Percentiles rank a stretch among this genome's conserved stretches.
phyloP scores from a whole-genome alignment of 2,329 filamentous ascomycete genomes.

The Neobulgaria alba region DNA sequence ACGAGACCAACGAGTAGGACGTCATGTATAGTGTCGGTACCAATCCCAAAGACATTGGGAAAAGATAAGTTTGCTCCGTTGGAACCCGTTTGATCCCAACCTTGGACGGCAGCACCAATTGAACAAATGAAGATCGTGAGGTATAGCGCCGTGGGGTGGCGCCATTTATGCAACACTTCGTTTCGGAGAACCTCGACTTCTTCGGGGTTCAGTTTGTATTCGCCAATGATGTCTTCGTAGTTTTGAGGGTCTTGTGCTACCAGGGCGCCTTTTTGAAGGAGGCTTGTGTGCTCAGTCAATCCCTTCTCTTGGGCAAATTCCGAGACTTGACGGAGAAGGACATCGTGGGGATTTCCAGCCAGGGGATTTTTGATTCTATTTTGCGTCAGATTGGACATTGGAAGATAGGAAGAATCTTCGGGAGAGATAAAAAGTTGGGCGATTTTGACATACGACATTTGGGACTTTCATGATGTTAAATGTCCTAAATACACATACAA shows the following conservation, averaged over 20 bases:
- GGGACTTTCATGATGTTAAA: too few species aligned
- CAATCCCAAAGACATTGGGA: slow-evolving; percentile 36
- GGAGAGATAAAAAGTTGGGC: not conserved
- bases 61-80: slow-evolving; percentile 38
- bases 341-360: slow-evolving; percentile 42
- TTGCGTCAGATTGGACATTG: not conserved
- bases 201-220: slow-evolving; percentile 47
- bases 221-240: slow-evolving; percentile 51
- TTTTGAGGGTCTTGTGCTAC: slow-evolving; percentile 61
- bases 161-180: slow-evolving; percentile 62
- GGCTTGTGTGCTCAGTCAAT: slow-evolving; percentile 46
- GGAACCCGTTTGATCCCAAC: slow-evolving; percentile 38
- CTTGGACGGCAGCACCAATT: slow-evolving; percentile 59
- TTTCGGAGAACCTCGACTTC: slow-evolving; percentile 55
- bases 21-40: slow-evolving; percentile 32
- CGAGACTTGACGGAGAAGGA: slow-evolving; percentile 46
- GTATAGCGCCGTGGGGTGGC: slow-evolving; percentile 52
- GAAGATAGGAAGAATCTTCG: not conserved
- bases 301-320: slow-evolving; percentile 51
- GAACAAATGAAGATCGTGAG: slow-evolving; percentile 61
- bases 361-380: slow-evolving; percentile 47
- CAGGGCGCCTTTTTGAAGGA: slow-evolving; percentile 62
- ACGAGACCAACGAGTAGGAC: slow-evolving; percentile 50
- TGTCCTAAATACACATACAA: too few species aligned
- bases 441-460: not conserved